phyloP scores from a whole-genome alignment of 495 filamentous ascomycete genomes.

The Tuber calosporum region DNA sequence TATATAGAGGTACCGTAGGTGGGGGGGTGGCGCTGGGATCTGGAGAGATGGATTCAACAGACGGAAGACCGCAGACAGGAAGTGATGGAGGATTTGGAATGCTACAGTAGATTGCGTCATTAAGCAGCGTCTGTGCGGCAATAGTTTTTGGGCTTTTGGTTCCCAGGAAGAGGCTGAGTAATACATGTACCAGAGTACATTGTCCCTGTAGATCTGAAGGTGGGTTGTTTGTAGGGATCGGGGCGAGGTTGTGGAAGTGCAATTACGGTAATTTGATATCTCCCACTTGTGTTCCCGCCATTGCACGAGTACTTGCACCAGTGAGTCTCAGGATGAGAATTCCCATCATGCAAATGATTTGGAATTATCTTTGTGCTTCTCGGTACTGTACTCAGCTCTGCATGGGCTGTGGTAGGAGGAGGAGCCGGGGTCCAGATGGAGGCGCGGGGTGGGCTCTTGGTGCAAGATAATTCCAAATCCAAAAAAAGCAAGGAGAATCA shows the following conservation, averaged over 20 bases:
- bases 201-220: not conserved
- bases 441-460: not conserved
- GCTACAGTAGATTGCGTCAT: not conserved
- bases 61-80: not conserved
- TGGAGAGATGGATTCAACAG: not conserved
- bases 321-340: not conserved
- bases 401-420: not conserved
- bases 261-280: not conserved
- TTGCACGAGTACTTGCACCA: not conserved
- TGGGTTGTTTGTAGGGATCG: not conserved
- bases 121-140: not conserved
- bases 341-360: not conserved
- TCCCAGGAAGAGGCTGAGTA: not conserved
- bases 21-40: not conserved
- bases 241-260: not conserved
- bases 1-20: not conserved
- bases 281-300: not conserved
- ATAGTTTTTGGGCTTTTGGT: not conserved
- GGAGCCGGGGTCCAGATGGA: not conserved
- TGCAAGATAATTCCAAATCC: not conserved
- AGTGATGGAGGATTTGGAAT: not conserved
- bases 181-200: not conserved
- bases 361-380: not conserved
- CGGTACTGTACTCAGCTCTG: not conserved
- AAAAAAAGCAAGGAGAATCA: not conserved